Conservation (phyloP, 2,329 filamentous ascomycete genomes). For the Scortechinia acanthostroma region DNA sequence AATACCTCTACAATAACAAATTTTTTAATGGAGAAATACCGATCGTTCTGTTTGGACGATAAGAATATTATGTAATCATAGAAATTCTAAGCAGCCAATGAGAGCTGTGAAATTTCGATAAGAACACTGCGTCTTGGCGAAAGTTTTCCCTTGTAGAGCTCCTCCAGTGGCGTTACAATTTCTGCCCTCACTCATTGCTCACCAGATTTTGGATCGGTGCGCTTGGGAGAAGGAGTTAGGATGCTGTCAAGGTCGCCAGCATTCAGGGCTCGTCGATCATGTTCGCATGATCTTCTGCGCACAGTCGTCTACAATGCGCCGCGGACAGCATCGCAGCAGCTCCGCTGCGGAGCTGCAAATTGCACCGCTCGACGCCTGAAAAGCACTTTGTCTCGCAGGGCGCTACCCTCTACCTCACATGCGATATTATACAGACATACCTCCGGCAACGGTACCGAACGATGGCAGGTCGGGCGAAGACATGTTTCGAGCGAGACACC, state of each 20-base stretch:
- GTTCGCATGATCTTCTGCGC: too few species aligned
- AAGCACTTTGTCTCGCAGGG: too few species aligned
- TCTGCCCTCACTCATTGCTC: conserved; percentile 1
- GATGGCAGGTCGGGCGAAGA: not conserved
- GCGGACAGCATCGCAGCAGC: not conserved
- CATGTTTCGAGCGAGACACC: not conserved
- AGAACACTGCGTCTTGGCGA: not conserved
- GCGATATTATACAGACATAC: too few species aligned
- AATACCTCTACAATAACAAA: too few species aligned
- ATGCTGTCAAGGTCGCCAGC: not conserved
- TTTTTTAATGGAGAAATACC: too few species aligned
- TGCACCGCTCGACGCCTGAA: too few species aligned
- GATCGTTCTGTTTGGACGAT: too few species aligned
- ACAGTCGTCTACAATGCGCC: too few species aligned
- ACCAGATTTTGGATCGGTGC: not conserved
- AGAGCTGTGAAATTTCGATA: not conserved
- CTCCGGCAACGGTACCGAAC: not conserved
- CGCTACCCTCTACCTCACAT: too few species aligned
- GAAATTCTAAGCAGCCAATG: not conserved
- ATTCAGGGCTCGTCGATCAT: not conserved
- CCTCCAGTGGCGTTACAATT: not conserved
- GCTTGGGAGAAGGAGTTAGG: not conserved
- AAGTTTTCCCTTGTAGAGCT: too few species aligned
- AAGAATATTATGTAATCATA: too few species aligned
- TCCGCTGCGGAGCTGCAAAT: not conserved